Evolutionary conservation across 1,284 basidiomycete genomes (phyloP).

Genomic region (Leccinum fallax): DNA sequence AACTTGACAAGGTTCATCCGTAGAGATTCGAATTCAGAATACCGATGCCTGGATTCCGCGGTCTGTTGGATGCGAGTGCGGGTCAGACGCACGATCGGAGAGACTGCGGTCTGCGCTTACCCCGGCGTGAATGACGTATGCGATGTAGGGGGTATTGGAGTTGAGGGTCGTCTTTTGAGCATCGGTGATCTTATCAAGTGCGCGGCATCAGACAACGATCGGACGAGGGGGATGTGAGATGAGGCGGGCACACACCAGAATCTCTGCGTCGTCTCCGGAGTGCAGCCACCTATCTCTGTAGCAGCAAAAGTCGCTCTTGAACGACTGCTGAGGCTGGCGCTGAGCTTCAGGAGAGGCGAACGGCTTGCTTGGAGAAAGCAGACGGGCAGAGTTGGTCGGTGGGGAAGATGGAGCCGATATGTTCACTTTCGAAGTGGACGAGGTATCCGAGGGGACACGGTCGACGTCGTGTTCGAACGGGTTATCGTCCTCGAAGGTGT

Average conservation of each 20-base stretch:
- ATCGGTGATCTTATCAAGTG: slow-evolving; percentile 75
- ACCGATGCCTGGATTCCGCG: slow-evolving; percentile 86
- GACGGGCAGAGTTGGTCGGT: slow-evolving; percentile 42
- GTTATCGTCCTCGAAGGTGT: slow-evolving; percentile 76
- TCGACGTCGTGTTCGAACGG: slow-evolving; percentile 73
- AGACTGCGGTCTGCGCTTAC: slow-evolving; percentile 44
- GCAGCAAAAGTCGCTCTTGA: slow-evolving; percentile 78
- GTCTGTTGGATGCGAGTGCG: slow-evolving; percentile 48
- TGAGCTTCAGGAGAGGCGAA: slow-evolving; percentile 59
- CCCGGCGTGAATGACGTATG: slow-evolving; percentile 91
- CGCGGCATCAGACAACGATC: slow-evolving; percentile 16
- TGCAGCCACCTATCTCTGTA: slow-evolving; percentile 72
- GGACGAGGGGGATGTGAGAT: not conserved
- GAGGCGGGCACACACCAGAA: slow-evolving; percentile 54
- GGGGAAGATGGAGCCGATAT: slow-evolving; percentile 69
- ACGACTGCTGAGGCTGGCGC: slow-evolving; percentile 48
- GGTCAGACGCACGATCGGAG: slow-evolving; percentile 8
- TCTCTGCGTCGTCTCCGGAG: slow-evolving; percentile 78
- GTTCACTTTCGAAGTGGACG: slow-evolving; percentile 61
- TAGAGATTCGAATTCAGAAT: slow-evolving; percentile 97
- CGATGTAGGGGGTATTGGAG: slow-evolving; percentile 87
- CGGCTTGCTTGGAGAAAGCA: slow-evolving; percentile 45
- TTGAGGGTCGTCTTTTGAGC: slow-evolving; percentile 94
- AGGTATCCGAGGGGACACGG: slow-evolving; percentile 61
- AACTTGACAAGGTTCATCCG: slow-evolving; percentile 83